These are phyloP conservation scores for Blastobotrys mokoenaii DNA, from an alignment of 805 yeast species.

Conservation along the genomic window DNA sequence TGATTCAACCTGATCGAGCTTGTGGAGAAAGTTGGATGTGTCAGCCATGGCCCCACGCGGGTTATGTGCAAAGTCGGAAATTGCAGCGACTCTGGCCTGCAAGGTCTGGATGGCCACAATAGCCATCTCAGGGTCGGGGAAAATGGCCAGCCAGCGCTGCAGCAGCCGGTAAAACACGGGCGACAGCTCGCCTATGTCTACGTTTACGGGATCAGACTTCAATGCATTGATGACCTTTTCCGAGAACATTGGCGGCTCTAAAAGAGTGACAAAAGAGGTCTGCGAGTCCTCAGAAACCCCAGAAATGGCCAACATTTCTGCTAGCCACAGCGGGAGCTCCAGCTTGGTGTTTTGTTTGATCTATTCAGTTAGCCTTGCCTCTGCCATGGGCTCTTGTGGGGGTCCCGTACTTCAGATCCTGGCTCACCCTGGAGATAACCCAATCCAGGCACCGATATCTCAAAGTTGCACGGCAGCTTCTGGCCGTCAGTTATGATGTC, in stretches of 20 bases:
- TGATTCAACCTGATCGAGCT: constrained; percentile 66
- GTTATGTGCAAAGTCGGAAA: constrained; percentile 61
- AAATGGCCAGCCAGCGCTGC: constrained; percentile 69
- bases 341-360: constrained; percentile 52
- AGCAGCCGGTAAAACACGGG: constrained; percentile 64
- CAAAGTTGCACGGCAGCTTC: constrained; percentile 73
- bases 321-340: constrained; percentile 85
- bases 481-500: constrained; percentile 32
- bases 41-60: constrained; percentile 34
- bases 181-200: constrained; percentile 60
- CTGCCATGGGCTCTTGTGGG: too few species aligned
- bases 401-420: constrained; percentile 40
- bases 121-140: constrained; percentile 55
- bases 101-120: constrained; percentile 45
- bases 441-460: constrained; percentile 72
- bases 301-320: constrained; percentile 57
- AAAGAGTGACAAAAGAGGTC: constrained; percentile 52
- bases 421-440: constrained; percentile 80
- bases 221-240: constrained; percentile 70
- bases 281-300: constrained; percentile 18
- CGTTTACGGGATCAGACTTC: constrained; percentile 54
- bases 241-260: constrained; percentile 63
- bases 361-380: constrained; percentile 21
- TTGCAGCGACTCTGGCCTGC: constrained; percentile 56
- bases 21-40: constrained; percentile 46